Conservation (phyloP, 768 basidiomycete species). For the Termitomyces sp. region DNA sequence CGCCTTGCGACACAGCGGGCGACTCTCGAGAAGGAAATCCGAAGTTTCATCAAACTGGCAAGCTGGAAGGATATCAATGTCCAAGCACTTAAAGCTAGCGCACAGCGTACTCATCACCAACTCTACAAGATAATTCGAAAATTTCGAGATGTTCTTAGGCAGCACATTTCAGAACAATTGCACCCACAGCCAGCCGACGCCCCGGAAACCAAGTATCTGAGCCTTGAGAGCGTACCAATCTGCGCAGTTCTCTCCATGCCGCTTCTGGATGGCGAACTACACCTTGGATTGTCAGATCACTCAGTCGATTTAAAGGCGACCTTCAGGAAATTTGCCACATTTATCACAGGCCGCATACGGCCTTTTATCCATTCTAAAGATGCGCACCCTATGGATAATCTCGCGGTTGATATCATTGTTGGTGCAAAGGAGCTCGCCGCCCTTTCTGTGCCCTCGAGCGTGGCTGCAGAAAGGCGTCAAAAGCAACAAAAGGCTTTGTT, state of each 20-base stretch:
- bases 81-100: constrained; percentile 88
- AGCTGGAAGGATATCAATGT: constrained; percentile 99
- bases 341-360: constrained; percentile 41
- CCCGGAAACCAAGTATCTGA: constrained; percentile 25
- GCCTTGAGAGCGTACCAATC: constrained; percentile 3
- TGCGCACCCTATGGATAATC: constrained; percentile 44
- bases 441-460: constrained; percentile 36
- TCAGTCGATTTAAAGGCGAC: constrained; percentile 49
- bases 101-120: constrained; percentile 85
- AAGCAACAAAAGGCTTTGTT: constrained; percentile 72
- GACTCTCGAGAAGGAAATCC: constrained; percentile 74
- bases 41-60: constrained; percentile 86
- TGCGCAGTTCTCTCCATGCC: background rate
- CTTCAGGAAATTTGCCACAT: constrained; percentile 41
- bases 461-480: constrained; percentile 45
- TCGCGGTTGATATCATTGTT: constrained; percentile 61
- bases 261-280: constrained; percentile 13
- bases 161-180: constrained; percentile 53
- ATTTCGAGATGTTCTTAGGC: constrained; percentile 85
- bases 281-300: constrained; percentile 26
- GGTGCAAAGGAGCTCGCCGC: constrained; percentile 56
- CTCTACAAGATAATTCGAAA: constrained; percentile 88
- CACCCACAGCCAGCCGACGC: constrained; percentile 31
- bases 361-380: constrained; percentile 37
- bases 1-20: constrained; percentile 55